Evolutionary conservation across 805 yeast species (phyloP).

Genomic region (Metschnikowia hibisci): DNA sequence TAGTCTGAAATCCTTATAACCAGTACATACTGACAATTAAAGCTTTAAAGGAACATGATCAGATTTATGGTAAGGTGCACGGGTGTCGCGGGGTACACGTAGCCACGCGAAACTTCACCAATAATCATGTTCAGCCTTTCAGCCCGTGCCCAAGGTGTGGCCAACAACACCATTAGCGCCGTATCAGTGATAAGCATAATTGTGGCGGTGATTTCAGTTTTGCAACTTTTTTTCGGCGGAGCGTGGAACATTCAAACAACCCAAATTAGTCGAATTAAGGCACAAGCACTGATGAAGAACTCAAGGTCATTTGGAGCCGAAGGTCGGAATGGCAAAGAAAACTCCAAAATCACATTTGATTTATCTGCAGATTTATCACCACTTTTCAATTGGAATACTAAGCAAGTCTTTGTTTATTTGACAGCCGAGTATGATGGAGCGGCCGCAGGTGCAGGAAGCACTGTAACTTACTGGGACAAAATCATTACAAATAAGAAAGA

Average conservation of each 20-base stretch:
- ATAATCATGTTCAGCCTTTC: slow-evolving; percentile 31
- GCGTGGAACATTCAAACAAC: slow-evolving; percentile 43
- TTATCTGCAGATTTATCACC: slow-evolving; percentile 69
- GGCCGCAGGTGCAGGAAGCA: slow-evolving; percentile 46
- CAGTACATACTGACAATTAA: too few relatives aligned
- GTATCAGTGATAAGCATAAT: slow-evolving; percentile 44
- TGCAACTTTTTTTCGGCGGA: slow-evolving; percentile 44
- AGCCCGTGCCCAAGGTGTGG: slow-evolving; percentile 42
- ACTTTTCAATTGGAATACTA: slow-evolving; percentile 94
- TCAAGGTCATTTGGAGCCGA: slow-evolving; percentile 67
- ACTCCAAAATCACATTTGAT: slow-evolving; percentile 67
- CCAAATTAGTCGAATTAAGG: slow-evolving; percentile 32
- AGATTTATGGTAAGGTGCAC: background rate
- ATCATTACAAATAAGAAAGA: slow-evolving; percentile 59
- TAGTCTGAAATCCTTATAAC: too few relatives aligned
- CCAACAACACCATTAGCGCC: slow-evolving; percentile 53
- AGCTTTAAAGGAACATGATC: too few relatives aligned
- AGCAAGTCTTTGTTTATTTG: slow-evolving; percentile 88
- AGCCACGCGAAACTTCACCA: background rate
- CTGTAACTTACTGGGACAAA: slow-evolving; percentile 87
- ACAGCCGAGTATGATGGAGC: slow-evolving; percentile 75
- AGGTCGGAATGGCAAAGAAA: slow-evolving; percentile 69
- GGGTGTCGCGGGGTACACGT: background rate
- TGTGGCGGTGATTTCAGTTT: slow-evolving; percentile 45
- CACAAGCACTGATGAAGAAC: slow-evolving; percentile 43